Base-by-base conservation (phyloP, 2,329 filamentous ascomycete genomes). In the Pseudodiploospora longispora region DNA sequence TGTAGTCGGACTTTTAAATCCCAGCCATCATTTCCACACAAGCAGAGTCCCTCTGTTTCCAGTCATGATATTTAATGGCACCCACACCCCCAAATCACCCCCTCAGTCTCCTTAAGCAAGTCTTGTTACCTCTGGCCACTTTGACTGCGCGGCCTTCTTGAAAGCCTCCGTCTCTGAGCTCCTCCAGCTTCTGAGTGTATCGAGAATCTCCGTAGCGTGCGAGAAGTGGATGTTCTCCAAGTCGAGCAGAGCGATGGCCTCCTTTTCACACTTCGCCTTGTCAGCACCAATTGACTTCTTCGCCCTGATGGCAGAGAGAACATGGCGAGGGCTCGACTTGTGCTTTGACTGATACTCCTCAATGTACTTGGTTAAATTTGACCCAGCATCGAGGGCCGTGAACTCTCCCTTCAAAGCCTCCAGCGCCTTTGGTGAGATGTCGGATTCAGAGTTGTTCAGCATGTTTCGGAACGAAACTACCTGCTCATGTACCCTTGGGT, bases 401-500 rank as follows among this genome's bases (percentile, higher is more conserved):
- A 90, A 86, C 51, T 82, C 80, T 2, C 77, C 66, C 48, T 83
- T 80, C 52, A 95, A 68, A 38, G 87, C 78, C 52, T 88, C 78
- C 40, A 76, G 71, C 19, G 85, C 76, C 63, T 86, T 78, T 27
- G 78, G 63, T 1, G 80, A 68, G 19, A 89, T 69, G 29, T 63
- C 58, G n/a, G 82, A 75, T 39, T 74, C 74, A 5, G 68, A 65
- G 50, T 75, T 73, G 52, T 75, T 72, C 40, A 85, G 63, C 31
- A 76, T 70, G 53, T 81, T 73, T 50, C 79, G 80, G 68, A 96
- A 83, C 46, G 79, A 76, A 36, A 83, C 69, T 30, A 76, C 72
- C 61, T 93, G 87, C 57, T 88, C 80, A 59, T 90, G 82, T n/a
- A 91, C 75, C 50, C 75, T 80, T 8, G 86, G 76, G 56, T 89